These are phyloP conservation scores for Trichoderma erinaceum DNA, from an alignment of 495 filamentous ascomycete genomes.

Conservation along the genomic window DNA sequence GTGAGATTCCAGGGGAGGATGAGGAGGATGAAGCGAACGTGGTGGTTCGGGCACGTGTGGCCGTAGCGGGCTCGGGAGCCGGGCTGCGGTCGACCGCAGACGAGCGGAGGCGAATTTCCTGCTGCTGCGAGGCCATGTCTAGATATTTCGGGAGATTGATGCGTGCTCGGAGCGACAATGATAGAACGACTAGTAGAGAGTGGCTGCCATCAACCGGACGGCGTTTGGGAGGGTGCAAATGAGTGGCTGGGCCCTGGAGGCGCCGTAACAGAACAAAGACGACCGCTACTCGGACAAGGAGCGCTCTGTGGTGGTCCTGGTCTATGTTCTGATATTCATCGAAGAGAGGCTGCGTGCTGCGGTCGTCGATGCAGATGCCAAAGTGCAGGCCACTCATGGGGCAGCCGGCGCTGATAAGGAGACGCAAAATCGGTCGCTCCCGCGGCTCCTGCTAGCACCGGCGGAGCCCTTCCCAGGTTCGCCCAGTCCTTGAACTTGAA, in stretches of 20 bases:
- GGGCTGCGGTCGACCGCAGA: conserved; percentile 12
- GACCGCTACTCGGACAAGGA: conserved; percentile 29
- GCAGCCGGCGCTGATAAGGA: conserved; percentile 16
- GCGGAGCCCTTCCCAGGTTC: conserved; percentile 6
- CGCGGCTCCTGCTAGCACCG: conserved; percentile 10
- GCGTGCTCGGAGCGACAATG: background rate
- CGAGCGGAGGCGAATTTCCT: conserved; percentile 16
- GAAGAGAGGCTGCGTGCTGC: conserved; percentile 33
- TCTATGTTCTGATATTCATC: conserved; percentile 27
- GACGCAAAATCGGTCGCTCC: background rate
- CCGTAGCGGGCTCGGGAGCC: background rate
- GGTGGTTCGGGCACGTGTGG: conserved; percentile 2
- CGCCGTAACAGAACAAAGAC: conserved; percentile 22
- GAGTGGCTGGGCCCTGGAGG: conserved; percentile 22
- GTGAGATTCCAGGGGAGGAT: conserved; percentile 6
- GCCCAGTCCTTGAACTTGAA: conserved; percentile 2
- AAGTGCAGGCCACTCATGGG: conserved; percentile 33
- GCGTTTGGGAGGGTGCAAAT: conserved; percentile 16
- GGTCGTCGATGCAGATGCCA: conserved; percentile 30
- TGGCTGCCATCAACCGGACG: conserved; percentile 7
- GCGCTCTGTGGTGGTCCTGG: conserved; percentile 28
- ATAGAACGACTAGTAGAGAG: background rate
- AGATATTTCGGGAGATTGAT: conserved; percentile 14
- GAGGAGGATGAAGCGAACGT: conserved; percentile 5
- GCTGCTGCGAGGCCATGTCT: conserved; percentile 16